Conservation (phyloP, 2,329 filamentous ascomycete species). For the Bipolaris cookei region DNA sequence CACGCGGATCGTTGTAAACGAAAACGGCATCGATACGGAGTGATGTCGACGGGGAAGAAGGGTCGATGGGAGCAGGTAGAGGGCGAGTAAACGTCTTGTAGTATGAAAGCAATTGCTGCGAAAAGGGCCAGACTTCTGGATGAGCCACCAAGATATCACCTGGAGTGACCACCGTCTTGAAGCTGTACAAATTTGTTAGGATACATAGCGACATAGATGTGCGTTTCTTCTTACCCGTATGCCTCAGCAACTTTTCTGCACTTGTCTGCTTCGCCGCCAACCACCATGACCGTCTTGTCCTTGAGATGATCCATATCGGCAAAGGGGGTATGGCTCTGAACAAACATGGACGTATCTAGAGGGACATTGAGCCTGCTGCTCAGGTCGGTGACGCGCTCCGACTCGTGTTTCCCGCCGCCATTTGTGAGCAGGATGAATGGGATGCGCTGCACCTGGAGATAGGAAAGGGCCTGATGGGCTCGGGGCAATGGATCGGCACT, state of each 20-base stretch:
- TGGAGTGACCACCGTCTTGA: conserved; percentile 78
- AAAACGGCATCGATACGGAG: conserved; percentile 89
- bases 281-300: conserved; percentile 58
- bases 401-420: conserved; percentile 85
- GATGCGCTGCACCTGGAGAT: conserved; percentile 75
- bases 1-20: conserved; percentile 93
- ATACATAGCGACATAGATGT: not conserved
- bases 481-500: conserved; percentile 79
- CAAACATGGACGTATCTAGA: conserved; percentile 72
- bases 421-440: conserved; percentile 97
- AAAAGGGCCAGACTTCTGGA: conserved; percentile 83
- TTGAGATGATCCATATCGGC: conserved; percentile 67
- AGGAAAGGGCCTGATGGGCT: conserved; percentile 73
- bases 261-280: conserved; percentile 57
- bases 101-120: conserved; percentile 66
- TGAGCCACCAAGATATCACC: conserved; percentile 80
- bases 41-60: conserved; percentile 55
- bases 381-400: conserved; percentile 73
- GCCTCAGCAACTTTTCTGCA: conserved; percentile 76
- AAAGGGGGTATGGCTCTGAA: conserved; percentile 93
- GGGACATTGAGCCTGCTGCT: conserved; percentile 68
- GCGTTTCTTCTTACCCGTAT: conserved; percentile 39
- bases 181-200: conserved; percentile 26
- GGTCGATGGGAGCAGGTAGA: conserved; percentile 60
- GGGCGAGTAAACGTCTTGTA: conserved; percentile 65